phyloP scores from a whole-genome alignment of 208 protist genomes.

The Leishmania tropica region DNA sequence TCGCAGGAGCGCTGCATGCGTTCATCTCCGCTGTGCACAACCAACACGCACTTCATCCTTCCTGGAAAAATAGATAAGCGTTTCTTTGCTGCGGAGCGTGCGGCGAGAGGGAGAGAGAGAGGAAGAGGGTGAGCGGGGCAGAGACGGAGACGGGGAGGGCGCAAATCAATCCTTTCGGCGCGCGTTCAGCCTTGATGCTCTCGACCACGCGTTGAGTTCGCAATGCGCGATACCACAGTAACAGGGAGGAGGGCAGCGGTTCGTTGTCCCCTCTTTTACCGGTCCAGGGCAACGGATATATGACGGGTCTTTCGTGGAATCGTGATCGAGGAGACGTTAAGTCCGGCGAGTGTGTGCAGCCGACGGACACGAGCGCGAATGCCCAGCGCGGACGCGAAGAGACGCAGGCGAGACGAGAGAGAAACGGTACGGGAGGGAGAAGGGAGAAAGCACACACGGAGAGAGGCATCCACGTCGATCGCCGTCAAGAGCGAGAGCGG shows the following conservation, averaged over 20 bases:
- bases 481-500: background rate
- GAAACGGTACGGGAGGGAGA: background rate
- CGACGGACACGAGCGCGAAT: background rate
- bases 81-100: background rate
- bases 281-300: too few relatives aligned
- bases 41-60: slow-evolving; percentile 53
- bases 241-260: background rate
- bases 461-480: background rate
- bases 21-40: slow-evolving; percentile 45
- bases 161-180: background rate
- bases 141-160: too few relatives aligned
- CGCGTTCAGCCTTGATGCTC: background rate
- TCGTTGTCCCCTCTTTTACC: background rate
- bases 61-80: background rate
- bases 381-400: background rate
- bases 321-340: background rate
- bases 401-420: background rate
- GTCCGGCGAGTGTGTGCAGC: background rate
- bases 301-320: background rate
- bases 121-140: too few relatives aligned
- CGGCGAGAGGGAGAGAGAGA: background rate
- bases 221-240: background rate
- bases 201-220: background rate
- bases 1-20: slow-evolving; percentile 57
- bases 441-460: background rate